Evolutionary conservation across 2,329 filamentous ascomycete species (phyloP), one percentile per base, ranked within the genome.

Genomic region (Chalara sp.): DNA sequence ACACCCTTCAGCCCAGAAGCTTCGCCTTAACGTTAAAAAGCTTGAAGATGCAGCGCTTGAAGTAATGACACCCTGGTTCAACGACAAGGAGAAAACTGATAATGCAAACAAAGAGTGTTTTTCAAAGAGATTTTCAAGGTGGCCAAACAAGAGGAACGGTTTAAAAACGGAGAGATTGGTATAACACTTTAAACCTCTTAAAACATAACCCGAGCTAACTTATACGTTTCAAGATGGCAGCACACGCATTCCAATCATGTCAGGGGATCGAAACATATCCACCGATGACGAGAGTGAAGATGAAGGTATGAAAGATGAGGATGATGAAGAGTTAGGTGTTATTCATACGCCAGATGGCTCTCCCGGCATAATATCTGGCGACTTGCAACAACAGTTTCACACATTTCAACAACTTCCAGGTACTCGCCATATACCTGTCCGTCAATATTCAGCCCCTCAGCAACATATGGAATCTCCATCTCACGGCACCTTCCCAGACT

Each of bases 101-200:
- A 84, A 84, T 51, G 65, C 66, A 2, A 70, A 70, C 54, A 84
- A 84, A 74, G 71, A 51, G 70, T 72, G 0, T 80, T 73, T 45
- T 61, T 85, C 6, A 76, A 73, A 48, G 80, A 84, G 59, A 76
- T 84, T 6, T 84, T 85, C 68, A 78, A 75, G 53, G 73, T 85
- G 32, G 81, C 81, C 1, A 72, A 67, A 50, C 65, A 70, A 32
- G 77, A 85, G 55, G 79, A 83, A 61, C 69, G 75, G 5, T 83
- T 67, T 58, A 76, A 69, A 56, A 73, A 76, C 42, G 75, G 73
- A 30, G 78, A 81, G 58, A 77, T 83, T 47, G 80, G 81, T 83
- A 64, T 56, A 72, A 1, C 11, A 10, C 29, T 28, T 12, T 30
- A 21, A 11, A 32, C 1, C 7, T 30, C 5, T 5, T 39, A 6